Conservation (phyloP, 1,284 basidiomycete genomes). For the Sporisorium iseilematis-ciliati region DNA sequence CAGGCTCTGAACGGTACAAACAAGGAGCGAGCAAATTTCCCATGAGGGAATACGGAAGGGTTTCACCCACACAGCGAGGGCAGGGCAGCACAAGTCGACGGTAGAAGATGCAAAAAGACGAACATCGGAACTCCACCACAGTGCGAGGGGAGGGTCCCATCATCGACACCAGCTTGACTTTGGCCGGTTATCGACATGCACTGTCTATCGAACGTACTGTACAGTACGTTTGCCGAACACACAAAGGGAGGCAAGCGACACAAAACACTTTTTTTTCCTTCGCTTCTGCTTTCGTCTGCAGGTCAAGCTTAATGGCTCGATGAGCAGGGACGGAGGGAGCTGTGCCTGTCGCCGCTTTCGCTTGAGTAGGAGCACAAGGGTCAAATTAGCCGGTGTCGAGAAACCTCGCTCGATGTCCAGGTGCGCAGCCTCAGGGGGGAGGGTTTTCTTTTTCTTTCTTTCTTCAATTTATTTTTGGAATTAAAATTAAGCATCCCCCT, state of each 20-base stretch:
- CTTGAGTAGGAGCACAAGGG: not conserved
- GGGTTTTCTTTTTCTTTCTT: no score
- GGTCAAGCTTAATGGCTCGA: not conserved
- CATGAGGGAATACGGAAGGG: slow-evolving; percentile 6
- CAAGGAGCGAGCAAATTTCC: not conserved
- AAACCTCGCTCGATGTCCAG: slow-evolving; percentile 11
- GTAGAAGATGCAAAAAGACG: not conserved
- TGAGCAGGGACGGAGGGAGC: no score
- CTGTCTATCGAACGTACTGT: not conserved
- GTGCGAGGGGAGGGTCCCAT: not conserved
- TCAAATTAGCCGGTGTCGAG: slow-evolving; percentile 3
- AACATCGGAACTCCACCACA: slow-evolving; percentile 13
- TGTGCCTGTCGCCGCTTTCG: not conserved
- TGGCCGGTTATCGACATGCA: slow-evolving; percentile 4
- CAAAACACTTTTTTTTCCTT: not conserved
- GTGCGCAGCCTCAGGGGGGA: slow-evolving; percentile 2
- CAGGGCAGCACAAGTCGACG: not conserved
- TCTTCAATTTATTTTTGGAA: not conserved
- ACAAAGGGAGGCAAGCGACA: not conserved
- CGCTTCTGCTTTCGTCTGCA: not conserved
- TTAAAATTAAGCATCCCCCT: not conserved
- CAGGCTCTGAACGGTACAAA: not conserved
- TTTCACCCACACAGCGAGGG: not conserved
- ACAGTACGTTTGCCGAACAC: not conserved
- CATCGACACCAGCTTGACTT: not conserved